Evolutionary conservation across 495 filamentous ascomycete genomes (phyloP), one percentile per base, ranked within the genome.

Genomic region (Podospora bellae-mahoneyi): DNA sequence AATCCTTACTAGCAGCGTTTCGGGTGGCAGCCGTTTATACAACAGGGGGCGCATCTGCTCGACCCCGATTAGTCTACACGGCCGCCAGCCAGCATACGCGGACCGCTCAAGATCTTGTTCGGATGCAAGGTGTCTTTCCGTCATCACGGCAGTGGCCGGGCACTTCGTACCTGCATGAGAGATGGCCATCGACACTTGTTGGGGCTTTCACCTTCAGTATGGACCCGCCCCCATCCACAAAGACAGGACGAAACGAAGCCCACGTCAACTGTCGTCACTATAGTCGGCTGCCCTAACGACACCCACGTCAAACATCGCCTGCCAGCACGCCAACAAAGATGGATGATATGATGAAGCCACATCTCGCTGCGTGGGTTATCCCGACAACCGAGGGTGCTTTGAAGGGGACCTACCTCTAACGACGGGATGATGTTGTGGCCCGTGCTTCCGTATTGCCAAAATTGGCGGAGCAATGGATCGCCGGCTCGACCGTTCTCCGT

Each of bases 61-160:
- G 63, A 20, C 27, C 64, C 64, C n/a, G 27, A 70, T 60, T 48
- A 23, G 68, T 66, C 34, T 44, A 66, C 19, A 66, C 62, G n/a
- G 27, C 60, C 60, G 64, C 32, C 54, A 54, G 34, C 32, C 4
- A 32, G 13, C 27, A 62, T 64, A 62, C 39, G 64, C 64, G 59
- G 65, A 30, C 65, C 57, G 65, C 10, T 58, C 62, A 59, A 53
- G 66, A 64, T 44, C 18, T 30, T 32, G 27, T n/a, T 55, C 63
- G 23, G 53, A 44, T 55, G 44, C 23, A 48, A 27, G 58, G 56
- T 58, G 23, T 23, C 30, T 27, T 27, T 66, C 34, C 64, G 48
- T 58, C 64, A 27, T 65, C 23, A 32, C 48, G 28, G 28, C 57
- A 53, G 28, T 19, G 53, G n/a, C 64, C 48, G 6, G 15, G 6